A percentile compares a stretch with the other conserved stretches of the same genome.
phyloP scores from a whole-genome alignment of 345 rosid genomes.

The Salix suchowensis region DNA sequence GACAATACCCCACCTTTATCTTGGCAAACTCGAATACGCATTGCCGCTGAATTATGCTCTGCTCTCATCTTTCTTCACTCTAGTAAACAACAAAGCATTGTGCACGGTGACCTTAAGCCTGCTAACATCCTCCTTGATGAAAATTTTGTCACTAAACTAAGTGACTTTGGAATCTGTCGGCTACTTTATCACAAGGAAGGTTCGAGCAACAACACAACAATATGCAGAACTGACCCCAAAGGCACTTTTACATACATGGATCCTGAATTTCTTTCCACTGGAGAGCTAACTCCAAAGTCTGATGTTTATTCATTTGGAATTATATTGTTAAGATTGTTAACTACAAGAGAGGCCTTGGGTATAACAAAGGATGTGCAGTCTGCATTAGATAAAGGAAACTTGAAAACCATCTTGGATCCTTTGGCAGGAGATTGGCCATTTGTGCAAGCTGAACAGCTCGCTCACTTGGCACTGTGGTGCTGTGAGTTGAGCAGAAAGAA shows the following conservation, averaged over 20 bases:
- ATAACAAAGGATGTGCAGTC: constrained; percentile 62
- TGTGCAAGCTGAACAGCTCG: constrained; percentile 77
- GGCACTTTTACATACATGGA: constrained; percentile 74
- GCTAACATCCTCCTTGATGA: constrained; percentile 76
- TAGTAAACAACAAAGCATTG: constrained; percentile 65
- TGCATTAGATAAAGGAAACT: constrained; percentile 52
- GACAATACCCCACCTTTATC: constrained; percentile 76
- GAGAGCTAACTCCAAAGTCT: constrained; percentile 79
- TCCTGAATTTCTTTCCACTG: constrained; percentile 63
- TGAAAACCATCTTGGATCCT: constrained; percentile 69
- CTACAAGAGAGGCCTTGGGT: constrained; percentile 64
- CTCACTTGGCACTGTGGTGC: constrained; percentile 76
- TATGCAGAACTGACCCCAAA: constrained; percentile 53
- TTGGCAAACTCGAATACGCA: constrained; percentile 80
- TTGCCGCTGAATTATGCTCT: constrained; percentile 78
- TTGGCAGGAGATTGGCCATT: constrained; percentile 96
- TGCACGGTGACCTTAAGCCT: constrained; percentile 90
- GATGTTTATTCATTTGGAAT: constrained; percentile 88
- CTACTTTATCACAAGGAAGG: constrained; percentile 27
- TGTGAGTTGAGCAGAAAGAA: constrained; percentile 58
- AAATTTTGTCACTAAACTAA: constrained; percentile 69
- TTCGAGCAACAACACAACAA: constrained; percentile 35
- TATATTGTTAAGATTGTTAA: constrained; percentile 63
- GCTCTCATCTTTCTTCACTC: constrained; percentile 87
- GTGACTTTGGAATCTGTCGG: constrained; percentile 81